Conservation (phyloP, 805 yeast species). For the Kluyveromyces nonfermentans region DNA sequence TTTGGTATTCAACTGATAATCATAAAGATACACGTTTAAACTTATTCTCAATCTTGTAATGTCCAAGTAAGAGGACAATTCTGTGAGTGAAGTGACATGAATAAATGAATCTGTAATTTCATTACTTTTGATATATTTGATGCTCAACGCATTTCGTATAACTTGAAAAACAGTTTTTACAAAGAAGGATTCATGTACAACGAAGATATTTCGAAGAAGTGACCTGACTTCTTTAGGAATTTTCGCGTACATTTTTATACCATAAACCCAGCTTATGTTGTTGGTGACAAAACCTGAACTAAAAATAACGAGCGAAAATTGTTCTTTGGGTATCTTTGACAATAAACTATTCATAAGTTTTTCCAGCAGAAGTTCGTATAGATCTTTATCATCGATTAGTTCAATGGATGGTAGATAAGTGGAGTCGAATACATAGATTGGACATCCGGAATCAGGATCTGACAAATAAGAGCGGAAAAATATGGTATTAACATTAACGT, state of each 20-base stretch:
- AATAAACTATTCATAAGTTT: conserved; percentile 51
- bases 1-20: conserved; percentile 42
- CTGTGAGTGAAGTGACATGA: conserved; percentile 42
- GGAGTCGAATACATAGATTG: conserved; percentile 76
- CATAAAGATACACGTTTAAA: conserved; percentile 62
- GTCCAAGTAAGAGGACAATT: conserved; percentile 54
- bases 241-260: conserved; percentile 46
- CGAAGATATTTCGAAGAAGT: conserved; percentile 50
- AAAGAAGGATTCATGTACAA: conserved; percentile 90
- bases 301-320: conserved; percentile 63
- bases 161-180: conserved; percentile 69
- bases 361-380: conserved; percentile 33
- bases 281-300: conserved; percentile 66
- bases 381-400: conserved; percentile 30
- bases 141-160: conserved; percentile 49
- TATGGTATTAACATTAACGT: conserved; percentile 32
- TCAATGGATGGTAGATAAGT: conserved; percentile 63
- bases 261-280: conserved; percentile 56
- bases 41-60: conserved; percentile 70
- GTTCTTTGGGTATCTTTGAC: conserved; percentile 46
- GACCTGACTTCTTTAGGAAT: conserved; percentile 49
- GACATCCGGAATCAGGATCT: conserved; percentile 61
- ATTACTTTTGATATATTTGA: conserved; percentile 31
- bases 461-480: conserved; percentile 50
- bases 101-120: conserved; percentile 17